Evolutionary conservation across 2,329 filamentous ascomycete genomes (phyloP).

Genomic region (Chalaropsis ovoidea): DNA sequence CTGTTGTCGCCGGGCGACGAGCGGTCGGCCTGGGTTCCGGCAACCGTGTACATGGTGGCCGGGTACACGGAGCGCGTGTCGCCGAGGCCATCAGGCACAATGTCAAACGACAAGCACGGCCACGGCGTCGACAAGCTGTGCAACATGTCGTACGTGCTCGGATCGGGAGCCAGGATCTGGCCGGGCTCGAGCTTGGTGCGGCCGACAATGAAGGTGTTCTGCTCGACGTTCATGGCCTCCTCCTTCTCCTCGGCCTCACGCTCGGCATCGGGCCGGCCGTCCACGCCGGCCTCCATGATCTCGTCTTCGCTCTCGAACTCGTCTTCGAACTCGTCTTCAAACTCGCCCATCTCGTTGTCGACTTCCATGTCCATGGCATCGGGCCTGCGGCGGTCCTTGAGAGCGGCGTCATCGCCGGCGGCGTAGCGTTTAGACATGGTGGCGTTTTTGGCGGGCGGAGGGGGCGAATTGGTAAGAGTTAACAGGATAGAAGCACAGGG

Average conservation of each 20-base stretch:
- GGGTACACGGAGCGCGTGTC: conserved; percentile 88
- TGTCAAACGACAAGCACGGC: conserved; percentile 94
- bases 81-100: conserved; percentile 75
- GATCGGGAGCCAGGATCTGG: conserved; percentile 81
- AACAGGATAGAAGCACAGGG: not conserved
- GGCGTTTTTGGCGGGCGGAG: not conserved
- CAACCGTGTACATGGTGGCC: conserved; percentile 87
- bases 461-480: not conserved
- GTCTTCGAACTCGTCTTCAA: conserved; percentile 91
- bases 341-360: conserved; percentile 60
- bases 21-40: conserved; percentile 82
- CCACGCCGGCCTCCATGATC: conserved; percentile 86
- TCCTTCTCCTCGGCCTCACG: conserved; percentile 78
- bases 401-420: conserved; percentile 39
- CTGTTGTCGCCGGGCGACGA: conserved; percentile 74
- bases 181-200: conserved; percentile 82
- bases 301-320: conserved; percentile 85
- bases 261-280: conserved; percentile 85
- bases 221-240: conserved; percentile 85
- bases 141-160: conserved; percentile 95
- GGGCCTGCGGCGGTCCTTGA: conserved; percentile 52
- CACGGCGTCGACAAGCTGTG: conserved; percentile 89
- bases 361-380: conserved; percentile 58
- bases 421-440: conserved; percentile 53
- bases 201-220: conserved; percentile 90